Evolutionary conservation across 306 rosid species (phyloP), one percentile per base, ranked within the genome.

Genomic region (Acacia melanoxylon): DNA sequence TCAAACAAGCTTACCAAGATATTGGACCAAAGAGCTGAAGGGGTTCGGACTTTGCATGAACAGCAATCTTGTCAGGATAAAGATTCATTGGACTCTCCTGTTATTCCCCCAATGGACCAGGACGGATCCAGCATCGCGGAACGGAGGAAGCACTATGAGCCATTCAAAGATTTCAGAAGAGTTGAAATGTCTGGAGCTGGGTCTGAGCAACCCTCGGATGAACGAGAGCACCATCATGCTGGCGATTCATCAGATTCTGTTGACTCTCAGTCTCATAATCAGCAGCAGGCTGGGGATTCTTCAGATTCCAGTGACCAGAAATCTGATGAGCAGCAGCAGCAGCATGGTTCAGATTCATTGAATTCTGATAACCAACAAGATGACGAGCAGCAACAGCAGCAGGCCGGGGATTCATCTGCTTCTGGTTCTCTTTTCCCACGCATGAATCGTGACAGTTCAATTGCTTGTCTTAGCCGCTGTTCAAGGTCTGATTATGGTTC

Each of bases 401-500:
- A 84, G 29, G 72, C 46, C 2, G 91, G 91, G 71, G 74, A 83
- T 59, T 81, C 86, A 29, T 91, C 97, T 0, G 86, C 88, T 80
- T 90, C 97, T 0, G 90, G 82, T 37, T 82, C 92, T 12, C 88
- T 87, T 19, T 54, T 75, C 62, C 84, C 86, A 25, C 79, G 79
- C 6, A 89, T 94, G 87, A 92, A 88, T 22, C 78, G 92, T 8
- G 98, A 94, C 87, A 94, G 92, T 83, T 92, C 95, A 35, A 89
- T 91, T 22, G 56, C 89, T 10, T 89, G 95, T 77, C 88, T 94
- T 6, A 80, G 93, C 79, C 92, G 88, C 22, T 94, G 97, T 75
- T 94, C 98, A 0, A 82, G 98, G 82, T 94, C 97, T 0, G 94
- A 89, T 75, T 94, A 89, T 52, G 95, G 97, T 70, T 68, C 81